Evolutionary conservation across 352 stramenopile genomes (phyloP).

Genomic region (Globisporangium canariense): DNA sequence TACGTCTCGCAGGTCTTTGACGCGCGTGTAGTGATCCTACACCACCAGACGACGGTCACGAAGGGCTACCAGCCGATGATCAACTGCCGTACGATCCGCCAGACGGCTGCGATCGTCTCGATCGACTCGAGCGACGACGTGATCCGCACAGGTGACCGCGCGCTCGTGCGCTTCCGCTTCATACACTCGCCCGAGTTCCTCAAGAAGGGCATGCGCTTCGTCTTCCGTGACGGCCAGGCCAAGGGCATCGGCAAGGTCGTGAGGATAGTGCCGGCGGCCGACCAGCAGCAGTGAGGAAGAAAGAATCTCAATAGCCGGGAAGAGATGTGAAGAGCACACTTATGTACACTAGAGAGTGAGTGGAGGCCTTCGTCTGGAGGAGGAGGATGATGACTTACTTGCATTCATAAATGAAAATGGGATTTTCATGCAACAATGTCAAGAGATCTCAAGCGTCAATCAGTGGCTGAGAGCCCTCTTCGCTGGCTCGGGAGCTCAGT

Average conservation of each 20-base stretch:
- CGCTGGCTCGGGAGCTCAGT: conserved; percentile 14
- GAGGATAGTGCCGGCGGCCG: conserved; percentile 47
- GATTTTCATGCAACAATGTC: not conserved
- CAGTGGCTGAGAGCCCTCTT: not conserved
- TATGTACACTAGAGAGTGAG: conserved; percentile 16
- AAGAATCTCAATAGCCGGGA: not conserved
- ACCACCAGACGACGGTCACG: conserved; percentile 94
- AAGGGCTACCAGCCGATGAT: conserved; percentile 94
- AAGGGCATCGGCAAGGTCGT: conserved; percentile 95
- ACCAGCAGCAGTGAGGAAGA: conserved; percentile 14
- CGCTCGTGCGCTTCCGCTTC: conserved; percentile 88
- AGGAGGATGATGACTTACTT: not conserved
- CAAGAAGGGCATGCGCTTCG: conserved; percentile 94
- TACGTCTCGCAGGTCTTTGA: conserved; percentile 89
- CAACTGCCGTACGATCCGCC: conserved; percentile 90
- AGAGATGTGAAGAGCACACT: not conserved
- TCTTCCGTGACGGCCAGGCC: conserved; percentile 97
- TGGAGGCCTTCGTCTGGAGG: not conserved
- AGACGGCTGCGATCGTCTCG: conserved; percentile 88
- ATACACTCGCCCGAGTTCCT: conserved; percentile 94
- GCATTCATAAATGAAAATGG: not conserved
- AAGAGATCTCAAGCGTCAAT: not conserved
- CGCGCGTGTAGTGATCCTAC: conserved; percentile 91
- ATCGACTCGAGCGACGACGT: conserved; percentile 81
- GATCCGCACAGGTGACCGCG: conserved; percentile 89